These are phyloP conservation scores for Myrmaecium sp. DNA, from an alignment of 2,329 filamentous ascomycete genomes.

Conservation along the genomic window DNA sequence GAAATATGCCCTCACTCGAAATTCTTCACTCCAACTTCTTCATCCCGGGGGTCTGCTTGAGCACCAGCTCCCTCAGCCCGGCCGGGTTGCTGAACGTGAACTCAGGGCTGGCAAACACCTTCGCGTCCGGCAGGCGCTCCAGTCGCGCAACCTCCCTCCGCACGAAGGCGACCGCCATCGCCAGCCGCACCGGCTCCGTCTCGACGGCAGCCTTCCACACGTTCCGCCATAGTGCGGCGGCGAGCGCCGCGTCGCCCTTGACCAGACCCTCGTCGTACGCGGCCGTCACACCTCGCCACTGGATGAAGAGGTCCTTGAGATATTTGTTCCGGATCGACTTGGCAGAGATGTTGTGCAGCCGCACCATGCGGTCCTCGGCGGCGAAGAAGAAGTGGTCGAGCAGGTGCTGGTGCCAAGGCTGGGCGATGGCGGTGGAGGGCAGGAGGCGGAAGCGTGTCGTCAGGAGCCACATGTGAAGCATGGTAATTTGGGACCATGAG, in stretches of 20 bases:
- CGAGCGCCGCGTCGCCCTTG: slow-evolving; percentile 61
- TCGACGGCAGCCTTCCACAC: slow-evolving; percentile 60
- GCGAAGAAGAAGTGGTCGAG: slow-evolving; percentile 92
- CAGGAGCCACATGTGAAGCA: slow-evolving; percentile 89
- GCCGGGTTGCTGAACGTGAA: not conserved
- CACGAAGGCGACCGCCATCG: slow-evolving; percentile 46
- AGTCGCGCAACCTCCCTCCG: slow-evolving; percentile 38
- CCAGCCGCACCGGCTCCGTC: slow-evolving; percentile 43
- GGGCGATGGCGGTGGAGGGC: slow-evolving; percentile 47
- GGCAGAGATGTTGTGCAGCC: slow-evolving; percentile 51
- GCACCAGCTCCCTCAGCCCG: slow-evolving; percentile 1
- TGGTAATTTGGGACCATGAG: slow-evolving; percentile 90
- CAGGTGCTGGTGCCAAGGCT: slow-evolving; percentile 74
- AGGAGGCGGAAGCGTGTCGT: slow-evolving; percentile 70
- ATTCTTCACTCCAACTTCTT: too few species aligned
- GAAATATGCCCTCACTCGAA: too few species aligned
- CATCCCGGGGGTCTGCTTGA: slow-evolving; percentile 1
- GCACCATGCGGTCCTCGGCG: slow-evolving; percentile 68
- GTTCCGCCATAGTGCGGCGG: slow-evolving; percentile 82
- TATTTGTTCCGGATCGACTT: slow-evolving; percentile 41
- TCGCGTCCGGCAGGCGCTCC: slow-evolving; percentile 35
- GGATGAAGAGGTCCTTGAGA: slow-evolving; percentile 75
- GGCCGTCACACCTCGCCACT: slow-evolving; percentile 76
- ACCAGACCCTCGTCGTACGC: slow-evolving; percentile 72
- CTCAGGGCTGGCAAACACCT: slow-evolving; percentile 27